Evolutionary conservation across 2,329 filamentous ascomycete genomes (phyloP).

Genomic region (Paraphoma chrysanthemicola): DNA sequence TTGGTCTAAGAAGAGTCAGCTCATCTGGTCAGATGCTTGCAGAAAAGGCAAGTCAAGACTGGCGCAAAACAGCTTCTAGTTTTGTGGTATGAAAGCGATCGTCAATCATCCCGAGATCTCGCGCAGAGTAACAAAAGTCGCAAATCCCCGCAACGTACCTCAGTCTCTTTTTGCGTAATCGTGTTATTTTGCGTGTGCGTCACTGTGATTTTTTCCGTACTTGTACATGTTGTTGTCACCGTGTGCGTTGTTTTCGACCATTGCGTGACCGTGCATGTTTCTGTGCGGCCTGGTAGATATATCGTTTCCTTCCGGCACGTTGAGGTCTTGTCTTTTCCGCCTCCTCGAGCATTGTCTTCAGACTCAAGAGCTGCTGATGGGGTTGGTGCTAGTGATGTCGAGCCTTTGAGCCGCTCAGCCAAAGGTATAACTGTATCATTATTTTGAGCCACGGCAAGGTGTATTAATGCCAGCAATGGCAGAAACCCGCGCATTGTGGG

Average conservation of each 20-base stretch:
- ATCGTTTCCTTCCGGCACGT: slow-evolving; percentile 9
- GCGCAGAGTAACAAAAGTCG: no score
- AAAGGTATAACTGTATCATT: slow-evolving; percentile 18
- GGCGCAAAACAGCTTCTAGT: no score
- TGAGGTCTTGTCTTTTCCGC: neutral
- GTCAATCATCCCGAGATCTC: no score
- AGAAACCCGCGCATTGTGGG: slow-evolving; percentile 37
- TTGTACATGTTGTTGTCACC: slow-evolving; percentile 3
- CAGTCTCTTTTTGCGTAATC: slow-evolving; percentile 12
- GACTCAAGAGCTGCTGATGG: neutral
- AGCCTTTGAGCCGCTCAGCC: neutral
- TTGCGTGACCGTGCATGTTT: slow-evolving; percentile 2
- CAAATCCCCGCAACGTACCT: neutral
- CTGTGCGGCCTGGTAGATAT: neutral
- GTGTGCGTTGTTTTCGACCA: neutral
- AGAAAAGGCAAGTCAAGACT: neutral
- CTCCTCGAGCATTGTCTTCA: neutral
- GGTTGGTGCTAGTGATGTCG: slow-evolving; percentile 1
- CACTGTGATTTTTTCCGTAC: slow-evolving; percentile 8
- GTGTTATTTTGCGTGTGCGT: slow-evolving; percentile 12
- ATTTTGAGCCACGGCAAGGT: slow-evolving; percentile 26
- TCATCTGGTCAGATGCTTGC: neutral
- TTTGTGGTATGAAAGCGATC: no score
- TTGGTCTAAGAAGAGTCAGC: neutral
- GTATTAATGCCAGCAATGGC: slow-evolving; percentile 30